phyloP scores from a whole-genome alignment of 176 grass and related monocot genomes.

The Aegilops tauschii region DNA sequence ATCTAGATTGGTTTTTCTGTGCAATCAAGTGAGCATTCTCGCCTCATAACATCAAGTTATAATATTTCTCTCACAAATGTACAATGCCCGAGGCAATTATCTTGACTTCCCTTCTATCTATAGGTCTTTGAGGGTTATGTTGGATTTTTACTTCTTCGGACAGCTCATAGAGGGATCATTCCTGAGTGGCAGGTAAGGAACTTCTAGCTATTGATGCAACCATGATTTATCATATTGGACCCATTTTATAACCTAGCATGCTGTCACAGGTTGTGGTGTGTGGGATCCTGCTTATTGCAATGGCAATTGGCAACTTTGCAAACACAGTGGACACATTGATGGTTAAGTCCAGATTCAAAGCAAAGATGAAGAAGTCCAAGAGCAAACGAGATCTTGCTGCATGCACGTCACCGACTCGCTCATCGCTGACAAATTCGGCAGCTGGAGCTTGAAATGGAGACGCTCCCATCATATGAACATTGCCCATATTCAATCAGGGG shows the following conservation, averaged over 20 bases:
- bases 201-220: slow-evolving; percentile 2
- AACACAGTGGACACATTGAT: slow-evolving; percentile 88
- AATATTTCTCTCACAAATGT: not conserved
- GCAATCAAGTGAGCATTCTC: not conserved
- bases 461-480: slow-evolving; percentile 3
- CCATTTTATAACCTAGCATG: slow-evolving; percentile 15
- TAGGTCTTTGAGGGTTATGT: slow-evolving; percentile 96
- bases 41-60: not conserved
- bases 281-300: slow-evolving; percentile 82
- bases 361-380: slow-evolving; percentile 84
- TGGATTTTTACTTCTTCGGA: slow-evolving; percentile 76
- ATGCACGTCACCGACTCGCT: slow-evolving; percentile 35
- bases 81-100: not conserved
- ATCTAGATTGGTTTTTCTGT: not conserved
- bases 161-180: slow-evolving; percentile 54
- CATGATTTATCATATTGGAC: not conserved
- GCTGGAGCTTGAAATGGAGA: slow-evolving; percentile 30
- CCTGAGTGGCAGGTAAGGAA: slow-evolving; percentile 88
- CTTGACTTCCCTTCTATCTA: not conserved
- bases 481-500: slow-evolving; percentile 22
- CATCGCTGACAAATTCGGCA: slow-evolving; percentile 19
- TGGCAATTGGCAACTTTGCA: slow-evolving; percentile 87
- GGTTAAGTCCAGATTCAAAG: slow-evolving; percentile 77
- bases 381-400: slow-evolving; percentile 53
- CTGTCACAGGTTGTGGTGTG: slow-evolving; percentile 64